Base-by-base conservation (phyloP, 2,329 filamentous ascomycete species). In the Penicillium capsulatum region DNA sequence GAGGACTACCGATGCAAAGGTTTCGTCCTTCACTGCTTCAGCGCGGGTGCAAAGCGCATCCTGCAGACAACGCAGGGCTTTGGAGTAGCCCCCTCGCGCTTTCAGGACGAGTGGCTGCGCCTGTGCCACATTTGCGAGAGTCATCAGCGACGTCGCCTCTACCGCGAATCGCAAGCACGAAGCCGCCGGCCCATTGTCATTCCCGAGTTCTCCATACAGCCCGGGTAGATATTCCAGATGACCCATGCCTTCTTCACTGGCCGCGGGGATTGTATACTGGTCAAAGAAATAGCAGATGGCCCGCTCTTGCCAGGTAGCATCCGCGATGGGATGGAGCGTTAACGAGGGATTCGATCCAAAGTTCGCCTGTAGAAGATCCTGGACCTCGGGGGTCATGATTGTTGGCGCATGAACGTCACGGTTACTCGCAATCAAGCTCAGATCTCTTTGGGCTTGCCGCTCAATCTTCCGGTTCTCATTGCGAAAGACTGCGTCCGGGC, bases 201-300 rank as follows among this genome's bases (percentile, higher is more conserved):
- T 49, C 32, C 52, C 44, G 37, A 56, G 51, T 16, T 52, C 43
- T 3, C 60, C 49, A 43, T 67, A 68, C 9, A 68, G 42, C 2
- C 53, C 42, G 2, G 65, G 61, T 3, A 69, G 38, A 30, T 63
- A 67, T 3, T 60, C 61, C 6, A 69, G 44, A 38, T 65, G 58
- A 16, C 62, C 60, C 30, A 59, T 43, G 9, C 50, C 50, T 24
- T 55, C 54, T 11, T 58, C 52, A 3, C 28, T 22, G 5, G 61
- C 50, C 10, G 48, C 46, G 15, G 38, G 35, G 14, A 56, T 55
- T 1, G 63, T 66, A 37, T 61, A 68, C 34, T 67, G 64, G 19
- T 65, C 60, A 31, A 69, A 67, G 44, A 69, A 69, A 38, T 60
- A 64, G 46, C 65, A 68, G 7, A 66, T 40, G 3, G 66, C 64